Conservation (phyloP, 768 basidiomycete species). For the Terana coerulea region DNA sequence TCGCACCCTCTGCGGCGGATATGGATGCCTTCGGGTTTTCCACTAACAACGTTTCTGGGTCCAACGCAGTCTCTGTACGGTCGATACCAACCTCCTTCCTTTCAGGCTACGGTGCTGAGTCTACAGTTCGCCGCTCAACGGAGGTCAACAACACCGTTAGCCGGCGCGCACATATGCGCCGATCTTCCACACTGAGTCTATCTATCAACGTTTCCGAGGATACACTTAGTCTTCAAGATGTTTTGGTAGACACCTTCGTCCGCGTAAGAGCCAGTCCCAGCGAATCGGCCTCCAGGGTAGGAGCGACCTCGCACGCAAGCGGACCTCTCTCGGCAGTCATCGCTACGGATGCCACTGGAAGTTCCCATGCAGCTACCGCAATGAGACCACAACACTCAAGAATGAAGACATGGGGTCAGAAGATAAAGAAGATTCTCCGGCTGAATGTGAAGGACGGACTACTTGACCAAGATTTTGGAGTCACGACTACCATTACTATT, state of each 20-base stretch:
- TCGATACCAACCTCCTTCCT: conserved; percentile 21
- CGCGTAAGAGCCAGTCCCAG: conserved; percentile 10
- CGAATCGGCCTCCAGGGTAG: not conserved
- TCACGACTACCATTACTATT: conserved; percentile 18
- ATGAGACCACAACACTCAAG: too few relatives aligned
- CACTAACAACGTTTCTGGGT: conserved; percentile 12
- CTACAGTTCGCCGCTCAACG: not conserved
- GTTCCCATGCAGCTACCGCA: not conserved
- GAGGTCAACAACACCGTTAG: not conserved
- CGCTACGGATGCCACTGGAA: not conserved
- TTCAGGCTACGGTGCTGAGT: conserved; percentile 7
- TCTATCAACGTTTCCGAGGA: conserved; percentile 5
- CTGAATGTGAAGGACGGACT: conserved; percentile 23
- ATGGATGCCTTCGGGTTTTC: conserved; percentile 25
- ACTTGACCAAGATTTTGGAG: conserved; percentile 16
- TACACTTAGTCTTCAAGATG: not conserved
- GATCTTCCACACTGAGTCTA: conserved; percentile 7
- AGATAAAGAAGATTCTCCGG: conserved; percentile 17
- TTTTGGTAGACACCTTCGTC: too few relatives aligned
- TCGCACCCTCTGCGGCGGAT: conserved; percentile 10
- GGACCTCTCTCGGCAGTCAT: not conserved
- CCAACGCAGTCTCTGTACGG: conserved; percentile 8
- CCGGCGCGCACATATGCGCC: not conserved
- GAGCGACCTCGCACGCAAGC: not conserved
- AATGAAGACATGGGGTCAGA: not conserved